A percentile compares a stretch with the other conserved stretches of the same genome.
These are phyloP conservation scores for Oldenlandia corymbosa DNA, from an alignment of 257 asterid species.

Conservation along the genomic window DNA sequence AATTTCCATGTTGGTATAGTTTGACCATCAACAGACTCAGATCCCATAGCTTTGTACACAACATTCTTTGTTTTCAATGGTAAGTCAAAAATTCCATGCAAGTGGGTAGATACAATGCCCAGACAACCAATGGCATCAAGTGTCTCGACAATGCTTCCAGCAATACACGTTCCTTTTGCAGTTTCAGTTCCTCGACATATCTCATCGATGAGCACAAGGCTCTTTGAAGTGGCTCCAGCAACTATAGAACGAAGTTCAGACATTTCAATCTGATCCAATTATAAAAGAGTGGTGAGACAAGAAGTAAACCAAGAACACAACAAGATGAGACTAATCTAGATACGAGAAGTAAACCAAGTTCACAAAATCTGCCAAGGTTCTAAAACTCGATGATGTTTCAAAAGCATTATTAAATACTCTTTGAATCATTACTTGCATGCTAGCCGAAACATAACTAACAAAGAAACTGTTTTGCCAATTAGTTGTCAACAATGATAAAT, in stretches of 20 bases:
- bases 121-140: constrained; percentile 65
- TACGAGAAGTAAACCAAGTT: too few species aligned
- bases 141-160: constrained; percentile 89
- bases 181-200: constrained; percentile 99
- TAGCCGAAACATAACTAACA: too few species aligned
- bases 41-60: constrained; percentile 82
- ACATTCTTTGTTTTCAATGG: constrained; percentile 47
- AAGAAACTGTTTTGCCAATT: background rate
- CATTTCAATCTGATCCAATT: constrained; percentile 79
- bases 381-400: background rate
- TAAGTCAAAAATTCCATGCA: constrained; percentile 86
- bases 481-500: background rate
- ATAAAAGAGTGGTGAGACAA: background rate
- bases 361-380: background rate
- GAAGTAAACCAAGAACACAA: background rate
- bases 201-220: constrained; percentile 91
- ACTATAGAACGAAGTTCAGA: constrained; percentile 85
- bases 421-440: background rate
- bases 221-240: constrained; percentile 65
- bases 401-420: background rate
- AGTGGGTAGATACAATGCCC: constrained; percentile 88
- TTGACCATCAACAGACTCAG: constrained; percentile 48
- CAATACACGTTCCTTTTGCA: constrained; percentile 95
- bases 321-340: background rate
- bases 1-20: constrained; percentile 83